A percentile compares a stretch with the other conserved stretches of the same genome.
These are phyloP conservation scores for Arthromyces matolae DNA, from an alignment of 768 basidiomycete genomes.

Conservation along the genomic window DNA sequence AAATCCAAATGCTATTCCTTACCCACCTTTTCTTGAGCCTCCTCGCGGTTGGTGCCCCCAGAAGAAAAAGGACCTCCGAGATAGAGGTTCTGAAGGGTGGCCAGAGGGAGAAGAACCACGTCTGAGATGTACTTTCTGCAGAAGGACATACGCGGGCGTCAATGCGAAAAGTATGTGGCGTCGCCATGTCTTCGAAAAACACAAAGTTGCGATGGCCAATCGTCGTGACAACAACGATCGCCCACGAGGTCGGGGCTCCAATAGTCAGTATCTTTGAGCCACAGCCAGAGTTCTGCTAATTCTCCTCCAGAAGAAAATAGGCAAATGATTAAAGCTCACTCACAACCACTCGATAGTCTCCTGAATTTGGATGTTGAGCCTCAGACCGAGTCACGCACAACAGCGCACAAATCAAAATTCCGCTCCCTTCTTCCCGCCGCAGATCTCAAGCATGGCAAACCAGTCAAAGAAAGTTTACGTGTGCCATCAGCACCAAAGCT, in stretches of 20 bases:
- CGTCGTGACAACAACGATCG: slow-evolving; percentile 68
- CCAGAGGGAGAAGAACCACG: slow-evolving; percentile 79
- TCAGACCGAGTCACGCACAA: slow-evolving; percentile 30
- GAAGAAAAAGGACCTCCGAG: slow-evolving; percentile 77
- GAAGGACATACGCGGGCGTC: slow-evolving; percentile 79
- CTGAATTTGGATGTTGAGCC: slow-evolving; percentile 39
- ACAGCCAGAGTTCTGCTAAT: too few species aligned
- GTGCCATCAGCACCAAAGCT: slow-evolving; percentile 21
- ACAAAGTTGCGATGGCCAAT: slow-evolving; percentile 88
- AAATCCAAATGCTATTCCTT: slow-evolving; percentile 56
- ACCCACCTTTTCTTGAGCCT: slow-evolving; percentile 76
- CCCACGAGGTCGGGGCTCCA: slow-evolving; percentile 58
- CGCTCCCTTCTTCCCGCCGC: slow-evolving; percentile 32
- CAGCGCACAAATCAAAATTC: slow-evolving; percentile 43
- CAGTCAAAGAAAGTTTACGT: slow-evolving; percentile 13
- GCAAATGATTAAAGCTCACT: slow-evolving; percentile 27
- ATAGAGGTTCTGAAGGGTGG: slow-evolving; percentile 65
- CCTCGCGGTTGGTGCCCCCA: slow-evolving; percentile 84
- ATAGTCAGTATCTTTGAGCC: slow-evolving; percentile 45
- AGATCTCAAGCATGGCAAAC: slow-evolving; percentile 20
- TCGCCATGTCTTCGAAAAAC: slow-evolving; percentile 84
- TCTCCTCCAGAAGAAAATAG: slow-evolving; percentile 54
- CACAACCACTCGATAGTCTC: slow-evolving; percentile 40
- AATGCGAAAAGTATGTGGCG: slow-evolving; percentile 94
- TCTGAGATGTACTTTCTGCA: slow-evolving; percentile 79